phyloP scores from a whole-genome alignment of 140 eudicot genomes.

The Flaveria floridana region DNA sequence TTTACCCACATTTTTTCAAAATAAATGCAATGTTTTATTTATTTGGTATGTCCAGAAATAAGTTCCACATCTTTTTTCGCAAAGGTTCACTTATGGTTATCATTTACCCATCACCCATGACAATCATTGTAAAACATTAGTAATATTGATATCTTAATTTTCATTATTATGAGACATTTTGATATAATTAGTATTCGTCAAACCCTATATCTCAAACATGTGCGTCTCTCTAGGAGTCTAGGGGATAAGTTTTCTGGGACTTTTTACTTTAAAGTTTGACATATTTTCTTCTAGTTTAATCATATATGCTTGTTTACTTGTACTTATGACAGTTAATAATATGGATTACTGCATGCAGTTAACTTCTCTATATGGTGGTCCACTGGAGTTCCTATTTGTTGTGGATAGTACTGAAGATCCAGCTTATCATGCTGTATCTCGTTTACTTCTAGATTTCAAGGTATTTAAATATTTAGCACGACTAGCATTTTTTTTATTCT shows the following conservation, averaged over 20 bases:
- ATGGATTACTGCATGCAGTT: constrained; percentile 47
- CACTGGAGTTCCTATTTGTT: constrained; percentile 74
- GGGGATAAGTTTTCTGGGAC: not conserved
- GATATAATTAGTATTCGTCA: not conserved
- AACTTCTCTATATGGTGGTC: constrained; percentile 85
- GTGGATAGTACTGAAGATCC: constrained; percentile 84
- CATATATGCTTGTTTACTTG: not conserved
- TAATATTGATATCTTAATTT: not conserved
- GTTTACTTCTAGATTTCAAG: constrained; percentile 65
- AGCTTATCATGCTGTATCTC: constrained; percentile 75
- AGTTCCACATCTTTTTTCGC: not conserved
- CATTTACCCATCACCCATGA: not conserved
- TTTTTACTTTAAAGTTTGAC: not conserved
- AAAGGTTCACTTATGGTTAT: not conserved
- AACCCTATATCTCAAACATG: not conserved
- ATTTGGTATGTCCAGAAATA: not conserved
- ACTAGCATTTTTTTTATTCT: not conserved
- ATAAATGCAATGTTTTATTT: not conserved
- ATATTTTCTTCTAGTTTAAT: not conserved
- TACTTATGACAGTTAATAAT: constrained; percentile 22
- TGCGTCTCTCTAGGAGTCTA: not conserved
- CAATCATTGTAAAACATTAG: not conserved
- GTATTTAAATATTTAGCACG: constrained; percentile 31
- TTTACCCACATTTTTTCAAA: not conserved
- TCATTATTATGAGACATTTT: constrained; percentile 2